Conservation (phyloP, 2,329 filamentous ascomycete species). For the Rhynchosporium secalis region DNA sequence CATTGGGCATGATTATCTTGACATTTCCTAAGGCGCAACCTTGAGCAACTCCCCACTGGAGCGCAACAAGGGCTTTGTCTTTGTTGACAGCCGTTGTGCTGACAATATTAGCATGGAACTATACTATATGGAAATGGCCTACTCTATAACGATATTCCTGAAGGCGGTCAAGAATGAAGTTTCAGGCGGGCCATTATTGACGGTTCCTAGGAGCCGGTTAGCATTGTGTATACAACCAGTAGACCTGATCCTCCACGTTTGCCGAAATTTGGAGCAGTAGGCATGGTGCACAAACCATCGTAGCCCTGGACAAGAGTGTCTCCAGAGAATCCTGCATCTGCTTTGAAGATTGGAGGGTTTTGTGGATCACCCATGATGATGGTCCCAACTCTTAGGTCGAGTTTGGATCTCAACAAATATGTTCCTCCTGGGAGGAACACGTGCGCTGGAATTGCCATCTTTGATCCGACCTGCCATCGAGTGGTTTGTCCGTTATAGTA, state of each 20-base stretch:
- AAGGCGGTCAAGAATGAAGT: constrained; percentile 16
- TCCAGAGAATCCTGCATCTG: constrained; percentile 12
- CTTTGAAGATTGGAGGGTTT: constrained; percentile 21
- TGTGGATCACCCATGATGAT: constrained; percentile 20
- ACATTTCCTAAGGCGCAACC: constrained; percentile 14
- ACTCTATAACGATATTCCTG: constrained; percentile 18
- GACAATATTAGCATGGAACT: background rate
- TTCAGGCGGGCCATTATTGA: background rate
- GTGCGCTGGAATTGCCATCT: constrained; percentile 4
- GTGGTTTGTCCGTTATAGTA: background rate
- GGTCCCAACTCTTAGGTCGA: constrained; percentile 13
- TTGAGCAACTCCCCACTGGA: constrained; percentile 18
- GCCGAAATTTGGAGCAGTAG: background rate
- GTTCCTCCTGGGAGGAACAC: constrained; percentile 20
- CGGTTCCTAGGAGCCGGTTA: background rate
- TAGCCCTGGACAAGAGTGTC: background rate
- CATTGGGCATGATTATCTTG: constrained; percentile 13
- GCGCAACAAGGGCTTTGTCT: constrained; percentile 6
- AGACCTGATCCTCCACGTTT: background rate
- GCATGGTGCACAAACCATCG: background rate
- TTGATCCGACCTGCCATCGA: background rate
- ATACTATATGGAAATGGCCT: background rate
- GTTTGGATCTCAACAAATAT: constrained; percentile 13
- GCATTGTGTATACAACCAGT: background rate
- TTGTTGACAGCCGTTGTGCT: constrained; percentile 13